Percentiles rank a stretch among this genome's conserved stretches.
Conservation (phyloP, 768 basidiomycete species). For the Nevesoporus exiguus region DNA sequence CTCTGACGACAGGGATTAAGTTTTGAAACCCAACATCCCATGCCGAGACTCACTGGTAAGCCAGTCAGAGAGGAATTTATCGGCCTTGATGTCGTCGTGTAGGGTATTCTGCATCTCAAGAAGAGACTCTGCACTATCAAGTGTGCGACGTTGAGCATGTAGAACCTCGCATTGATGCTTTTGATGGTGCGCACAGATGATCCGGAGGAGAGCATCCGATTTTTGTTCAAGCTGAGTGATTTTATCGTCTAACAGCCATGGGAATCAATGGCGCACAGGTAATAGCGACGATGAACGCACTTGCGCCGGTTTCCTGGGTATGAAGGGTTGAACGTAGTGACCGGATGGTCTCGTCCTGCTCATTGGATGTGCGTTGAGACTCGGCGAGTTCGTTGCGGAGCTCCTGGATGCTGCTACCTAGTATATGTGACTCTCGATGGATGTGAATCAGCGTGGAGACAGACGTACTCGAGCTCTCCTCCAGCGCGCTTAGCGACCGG, state of each 20-base stretch:
- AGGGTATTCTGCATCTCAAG: background rate
- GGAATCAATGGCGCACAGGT: too few relatives aligned
- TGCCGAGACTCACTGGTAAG: background rate
- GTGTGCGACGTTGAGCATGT: background rate
- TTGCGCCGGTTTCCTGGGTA: too few relatives aligned
- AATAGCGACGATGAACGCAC: too few relatives aligned
- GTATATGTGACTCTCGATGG: too few relatives aligned
- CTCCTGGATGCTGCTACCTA: too few relatives aligned
- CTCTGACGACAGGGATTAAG: background rate
- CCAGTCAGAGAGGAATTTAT: background rate
- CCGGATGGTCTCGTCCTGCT: too few relatives aligned
- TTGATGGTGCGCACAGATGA: background rate
- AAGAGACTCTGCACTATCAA: background rate
- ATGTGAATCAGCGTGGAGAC: too few relatives aligned
- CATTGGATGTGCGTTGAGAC: too few relatives aligned
- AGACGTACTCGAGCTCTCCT: background rate
- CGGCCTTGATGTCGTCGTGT: background rate
- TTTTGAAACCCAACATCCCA: background rate
- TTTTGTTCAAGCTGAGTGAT: background rate
- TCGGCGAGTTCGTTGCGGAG: too few relatives aligned
- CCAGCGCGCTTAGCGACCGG: background rate
- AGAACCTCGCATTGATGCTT: background rate
- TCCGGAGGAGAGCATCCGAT: background rate
- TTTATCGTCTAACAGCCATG: background rate
- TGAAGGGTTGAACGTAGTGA: too few relatives aligned